Evolutionary conservation across 2,329 filamentous ascomycete genomes (phyloP).

Genomic region (Microsporum ferrugineum): DNA sequence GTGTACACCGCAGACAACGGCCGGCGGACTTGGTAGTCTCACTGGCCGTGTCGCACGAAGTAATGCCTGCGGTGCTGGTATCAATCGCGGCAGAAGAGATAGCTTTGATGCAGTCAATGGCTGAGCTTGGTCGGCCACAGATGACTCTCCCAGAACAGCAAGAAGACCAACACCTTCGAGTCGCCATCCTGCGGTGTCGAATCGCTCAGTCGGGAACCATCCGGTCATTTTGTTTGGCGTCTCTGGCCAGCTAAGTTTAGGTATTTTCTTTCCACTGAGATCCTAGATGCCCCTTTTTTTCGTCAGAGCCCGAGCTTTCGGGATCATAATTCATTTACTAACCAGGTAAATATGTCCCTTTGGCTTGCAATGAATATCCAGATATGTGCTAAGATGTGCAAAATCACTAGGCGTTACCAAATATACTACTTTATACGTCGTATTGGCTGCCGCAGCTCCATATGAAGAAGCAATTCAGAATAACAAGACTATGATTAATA

Average conservation of each 20-base stretch:
- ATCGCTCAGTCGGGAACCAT: slow-evolving; percentile 5
- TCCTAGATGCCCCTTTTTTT: background rate
- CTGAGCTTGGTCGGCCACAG: slow-evolving; percentile 48
- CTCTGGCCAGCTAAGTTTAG: background rate
- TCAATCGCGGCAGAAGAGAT: slow-evolving; percentile 48
- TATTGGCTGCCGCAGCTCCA: too few relatives aligned
- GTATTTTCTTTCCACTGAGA: background rate
- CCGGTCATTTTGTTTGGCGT: background rate
- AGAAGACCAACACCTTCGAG: slow-evolving; percentile 53
- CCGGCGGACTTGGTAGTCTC: slow-evolving; percentile 45
- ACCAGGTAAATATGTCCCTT: background rate
- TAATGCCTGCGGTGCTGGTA: slow-evolving; percentile 53
- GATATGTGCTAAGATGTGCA: background rate
- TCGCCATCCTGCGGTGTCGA: slow-evolving; percentile 33
- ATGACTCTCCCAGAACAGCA: slow-evolving; percentile 51
- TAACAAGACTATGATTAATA: too few relatives aligned
- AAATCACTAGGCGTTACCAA: background rate
- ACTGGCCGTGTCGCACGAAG: slow-evolving; percentile 45
- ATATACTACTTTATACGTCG: too few relatives aligned
- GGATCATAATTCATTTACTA: background rate
- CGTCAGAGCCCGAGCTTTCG: background rate
- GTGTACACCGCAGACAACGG: slow-evolving; percentile 48
- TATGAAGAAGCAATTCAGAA: too few relatives aligned
- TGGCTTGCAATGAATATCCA: background rate
- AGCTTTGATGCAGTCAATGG: slow-evolving; percentile 48